These are phyloP conservation scores for Penicillium crystallinum DNA, from an alignment of 495 filamentous ascomycete genomes.

Conservation along the genomic window DNA sequence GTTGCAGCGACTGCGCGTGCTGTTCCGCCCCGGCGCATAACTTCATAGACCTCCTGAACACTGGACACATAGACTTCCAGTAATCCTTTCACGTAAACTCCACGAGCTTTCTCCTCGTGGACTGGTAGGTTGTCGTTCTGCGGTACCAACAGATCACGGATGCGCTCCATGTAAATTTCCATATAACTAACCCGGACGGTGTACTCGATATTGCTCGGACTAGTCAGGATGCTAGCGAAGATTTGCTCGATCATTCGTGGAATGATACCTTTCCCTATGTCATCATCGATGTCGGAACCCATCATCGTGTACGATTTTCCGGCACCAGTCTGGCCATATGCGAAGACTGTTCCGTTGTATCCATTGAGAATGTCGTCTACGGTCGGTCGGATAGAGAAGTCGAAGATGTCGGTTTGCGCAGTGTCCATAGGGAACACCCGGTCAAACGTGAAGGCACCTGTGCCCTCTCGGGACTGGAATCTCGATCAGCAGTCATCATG, in stretches of 20 bases:
- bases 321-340: constrained; percentile 96
- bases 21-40: constrained; percentile 88
- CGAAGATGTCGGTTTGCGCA: constrained; percentile 84
- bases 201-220: constrained; percentile 92
- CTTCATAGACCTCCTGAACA: constrained; percentile 92
- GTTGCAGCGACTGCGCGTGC: constrained; percentile 94
- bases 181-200: constrained; percentile 97
- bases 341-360: constrained; percentile 98
- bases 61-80: constrained; percentile 94
- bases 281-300: constrained; percentile 93
- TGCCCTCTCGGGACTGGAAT: constrained; percentile 70
- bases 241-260: constrained; percentile 98
- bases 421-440: constrained; percentile 92
- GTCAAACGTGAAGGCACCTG: constrained; percentile 91
- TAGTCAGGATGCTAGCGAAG: constrained; percentile 86
- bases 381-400: constrained; percentile 92
- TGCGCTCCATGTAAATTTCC: constrained; percentile 99
- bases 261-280: constrained; percentile 84
- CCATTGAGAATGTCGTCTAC: constrained; percentile 98
- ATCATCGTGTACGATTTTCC: constrained; percentile 99
- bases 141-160: constrained; percentile 86
- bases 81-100: constrained; percentile 95
- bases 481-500: constrained; percentile 4
- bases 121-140: constrained; percentile 94
- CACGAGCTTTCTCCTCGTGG: constrained; percentile 93